A percentile compares a stretch with the other conserved stretches of the same genome.
phyloP scores from a whole-genome alignment of 1,139 yeast species.

The Yamadazyma jaroonii region DNA sequence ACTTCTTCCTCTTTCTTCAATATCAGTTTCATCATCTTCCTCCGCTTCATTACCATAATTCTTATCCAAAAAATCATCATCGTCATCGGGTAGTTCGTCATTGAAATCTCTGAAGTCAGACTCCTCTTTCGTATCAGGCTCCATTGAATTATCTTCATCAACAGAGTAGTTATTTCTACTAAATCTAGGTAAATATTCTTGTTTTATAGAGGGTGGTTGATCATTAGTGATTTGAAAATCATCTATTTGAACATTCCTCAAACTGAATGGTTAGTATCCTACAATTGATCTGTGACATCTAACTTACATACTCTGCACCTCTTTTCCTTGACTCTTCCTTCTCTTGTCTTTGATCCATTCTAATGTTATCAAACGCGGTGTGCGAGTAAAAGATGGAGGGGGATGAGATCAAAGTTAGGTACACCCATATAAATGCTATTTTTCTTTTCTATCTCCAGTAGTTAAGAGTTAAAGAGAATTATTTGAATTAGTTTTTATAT shows the following conservation, averaged over 20 bases:
- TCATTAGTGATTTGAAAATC: no score
- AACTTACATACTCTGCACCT: slow-evolving; percentile 40
- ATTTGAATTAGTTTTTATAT: slow-evolving; percentile 2
- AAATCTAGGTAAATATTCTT: slow-evolving; percentile 24
- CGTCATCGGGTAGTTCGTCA: neutral
- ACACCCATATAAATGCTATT: no score
- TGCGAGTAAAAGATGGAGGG: neutral
- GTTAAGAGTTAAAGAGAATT: neutral
- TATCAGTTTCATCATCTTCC: neutral
- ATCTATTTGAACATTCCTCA: slow-evolving; percentile 12
- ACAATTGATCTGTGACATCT: neutral
- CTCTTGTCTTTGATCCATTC: slow-evolving; percentile 14
- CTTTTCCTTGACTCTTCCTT: slow-evolving; percentile 30
- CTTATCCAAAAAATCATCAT: neutral
- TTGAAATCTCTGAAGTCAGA: neutral
- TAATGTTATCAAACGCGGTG: slow-evolving; percentile 4
- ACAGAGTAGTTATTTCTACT: slow-evolving; percentile 9
- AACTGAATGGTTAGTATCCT: slow-evolving; percentile 10
- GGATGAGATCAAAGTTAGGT: neutral
- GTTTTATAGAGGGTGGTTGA: slow-evolving; percentile 23
- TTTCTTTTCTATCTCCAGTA: no score
- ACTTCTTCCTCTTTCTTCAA: neutral
- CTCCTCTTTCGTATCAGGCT: slow-evolving; percentile 1
- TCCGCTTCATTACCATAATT: neutral
- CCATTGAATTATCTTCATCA: neutral